phyloP scores from a whole-genome alignment of 805 yeast species.

The Torulaspora indica region DNA sequence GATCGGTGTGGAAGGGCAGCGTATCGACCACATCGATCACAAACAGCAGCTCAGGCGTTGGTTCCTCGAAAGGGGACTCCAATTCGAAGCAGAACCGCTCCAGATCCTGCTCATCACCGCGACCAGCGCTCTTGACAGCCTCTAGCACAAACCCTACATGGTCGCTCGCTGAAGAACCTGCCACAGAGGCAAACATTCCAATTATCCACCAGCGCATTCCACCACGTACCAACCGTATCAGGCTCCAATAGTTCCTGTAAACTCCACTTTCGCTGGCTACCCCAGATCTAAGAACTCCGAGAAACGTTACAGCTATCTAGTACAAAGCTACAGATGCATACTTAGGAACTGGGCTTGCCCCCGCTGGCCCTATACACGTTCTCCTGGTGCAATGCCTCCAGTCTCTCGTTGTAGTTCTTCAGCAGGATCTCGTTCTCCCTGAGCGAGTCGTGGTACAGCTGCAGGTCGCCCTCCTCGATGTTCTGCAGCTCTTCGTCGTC shows the following conservation, averaged over 20 bases:
- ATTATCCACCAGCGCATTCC: conserved; percentile 2
- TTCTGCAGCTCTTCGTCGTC: conserved; percentile 28
- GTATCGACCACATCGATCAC: conserved; percentile 18
- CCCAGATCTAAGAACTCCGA: conserved; percentile 5
- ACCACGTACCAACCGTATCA: too few relatives aligned
- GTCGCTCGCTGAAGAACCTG: background rate
- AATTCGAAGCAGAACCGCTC: conserved; percentile 8
- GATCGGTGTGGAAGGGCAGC: conserved; percentile 15
- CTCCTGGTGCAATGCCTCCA: conserved; percentile 46
- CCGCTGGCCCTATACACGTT: conserved; percentile 39
- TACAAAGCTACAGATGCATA: conserved; percentile 2
- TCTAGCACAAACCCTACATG: conserved; percentile 7
- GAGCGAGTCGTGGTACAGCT: conserved; percentile 50
- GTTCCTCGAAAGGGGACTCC: conserved; percentile 8
- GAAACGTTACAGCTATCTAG: background rate
- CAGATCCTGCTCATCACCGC: background rate
- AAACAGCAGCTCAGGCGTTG: conserved; percentile 12
- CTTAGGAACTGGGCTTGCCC: conserved; percentile 1
- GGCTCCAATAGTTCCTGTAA: too few relatives aligned
- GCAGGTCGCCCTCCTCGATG: conserved; percentile 43
- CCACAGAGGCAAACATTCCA: background rate
- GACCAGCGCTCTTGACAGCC: conserved; percentile 9
- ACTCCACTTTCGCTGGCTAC: background rate
- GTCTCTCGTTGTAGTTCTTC: conserved; percentile 45
- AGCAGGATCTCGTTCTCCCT: conserved; percentile 54